phyloP scores from a whole-genome alignment of 352 stramenopile species.

The Thraustochytrium sp. region DNA sequence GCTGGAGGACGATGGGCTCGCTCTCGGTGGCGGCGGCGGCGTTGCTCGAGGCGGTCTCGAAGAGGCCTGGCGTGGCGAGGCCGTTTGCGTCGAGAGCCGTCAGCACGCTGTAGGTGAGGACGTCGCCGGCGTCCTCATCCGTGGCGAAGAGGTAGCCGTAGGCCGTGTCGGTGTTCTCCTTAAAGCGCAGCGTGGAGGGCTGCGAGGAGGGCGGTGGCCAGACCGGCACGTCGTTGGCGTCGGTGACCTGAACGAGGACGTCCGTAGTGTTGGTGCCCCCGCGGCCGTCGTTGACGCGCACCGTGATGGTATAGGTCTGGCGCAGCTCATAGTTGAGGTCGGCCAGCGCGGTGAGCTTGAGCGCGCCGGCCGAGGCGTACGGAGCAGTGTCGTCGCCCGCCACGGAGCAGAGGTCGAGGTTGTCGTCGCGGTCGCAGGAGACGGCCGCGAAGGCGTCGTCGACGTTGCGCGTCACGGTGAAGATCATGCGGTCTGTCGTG shows the following conservation, averaged over 20 bases:
- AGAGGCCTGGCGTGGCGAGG: not conserved
- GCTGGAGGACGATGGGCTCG: not conserved
- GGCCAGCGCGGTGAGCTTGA: not conserved
- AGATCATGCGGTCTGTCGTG: constrained; percentile 19
- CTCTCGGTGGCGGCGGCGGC: not conserved
- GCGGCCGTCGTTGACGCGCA: constrained; percentile 13
- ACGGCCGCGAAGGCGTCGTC: not conserved
- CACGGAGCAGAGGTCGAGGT: not conserved
- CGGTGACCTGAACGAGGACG: not conserved
- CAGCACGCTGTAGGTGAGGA: not conserved
- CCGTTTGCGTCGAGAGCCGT: not conserved
- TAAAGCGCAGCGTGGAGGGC: not conserved
- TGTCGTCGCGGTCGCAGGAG: not conserved
- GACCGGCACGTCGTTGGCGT: constrained; percentile 10
- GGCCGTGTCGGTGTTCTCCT: not conserved
- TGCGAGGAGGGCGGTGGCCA: not conserved
- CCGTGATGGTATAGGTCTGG: not conserved
- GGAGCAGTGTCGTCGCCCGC: not conserved
- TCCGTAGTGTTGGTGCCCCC: not conserved
- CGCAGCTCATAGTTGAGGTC: constrained; percentile 14
- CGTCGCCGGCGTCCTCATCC: constrained; percentile 5
- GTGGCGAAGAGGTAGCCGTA: not conserved
- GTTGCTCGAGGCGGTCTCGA: not conserved
- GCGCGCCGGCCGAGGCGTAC: not conserved
- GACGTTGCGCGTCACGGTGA: not conserved